Base-by-base conservation (phyloP, 1,284 basidiomycete genomes). In the Leccinum idahoense region DNA sequence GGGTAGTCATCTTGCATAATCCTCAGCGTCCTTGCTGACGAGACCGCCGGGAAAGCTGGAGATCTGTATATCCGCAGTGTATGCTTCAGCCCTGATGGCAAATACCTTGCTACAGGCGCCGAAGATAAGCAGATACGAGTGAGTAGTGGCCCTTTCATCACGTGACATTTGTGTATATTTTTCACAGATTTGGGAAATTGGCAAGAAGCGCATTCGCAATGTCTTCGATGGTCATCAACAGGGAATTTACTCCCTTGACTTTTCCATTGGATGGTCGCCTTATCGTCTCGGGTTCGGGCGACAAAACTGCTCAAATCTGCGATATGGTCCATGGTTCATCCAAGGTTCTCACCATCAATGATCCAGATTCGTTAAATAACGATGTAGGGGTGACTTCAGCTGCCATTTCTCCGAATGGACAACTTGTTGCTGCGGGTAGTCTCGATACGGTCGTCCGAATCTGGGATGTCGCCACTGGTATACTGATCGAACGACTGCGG, bases 211-310 rank as follows among this genome's bases (percentile, higher is more conserved):
- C 57, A 88, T 94, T 68, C 81, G 85, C 63, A 86, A 84, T 64
- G 80, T 91, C 20, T 90, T 95, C 66, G 85, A 88, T 59, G 94
- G 93, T 2, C 94, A 96, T 77, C 86, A 88, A 73, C 90, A 93
- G 72, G 94, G 94, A 76, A 94, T 96, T 68, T 96, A 95, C 76
- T 92, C 92, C 5, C 85, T 96, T 64, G 92, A 94, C 72, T 95
- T 94, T 74, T 90, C 90, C 90, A 8, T 77, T 82, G 26, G 91
- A 96, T 70, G 93, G 93, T 7, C 81, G 86, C 12, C 85, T 90
- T 68, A 87, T 96, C 65, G 89, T 94, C n/a, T 93, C 90, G 11
- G 94, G 93, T 15, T 93, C 91, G 0, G 92, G 92, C 5, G 94
- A 96, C 78, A 90, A 90, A 76, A 94, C 92, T 10, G 90, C 91